Base-by-base conservation (phyloP, 305 asterid species). In the Fraxinus velutina region DNA sequence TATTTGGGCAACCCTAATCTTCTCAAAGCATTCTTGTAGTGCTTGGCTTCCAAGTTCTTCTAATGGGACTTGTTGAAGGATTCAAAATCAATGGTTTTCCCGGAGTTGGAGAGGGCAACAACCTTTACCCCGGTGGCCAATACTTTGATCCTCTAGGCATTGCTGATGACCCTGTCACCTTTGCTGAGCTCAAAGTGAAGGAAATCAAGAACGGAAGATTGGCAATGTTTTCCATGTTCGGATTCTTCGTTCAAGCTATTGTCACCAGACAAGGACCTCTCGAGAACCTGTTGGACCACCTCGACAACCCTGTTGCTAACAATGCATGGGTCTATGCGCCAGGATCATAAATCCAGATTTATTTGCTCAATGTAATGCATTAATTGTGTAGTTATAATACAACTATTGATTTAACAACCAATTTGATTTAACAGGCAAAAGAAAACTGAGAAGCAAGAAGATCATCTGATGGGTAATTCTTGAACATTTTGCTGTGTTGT, bases 291-390 rank as follows among this genome's bases (percentile, higher is more conserved):
- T 83, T 91, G 86, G 96, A 91, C 82, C 98, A 94, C 77, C 94
- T 94, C 70, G 96, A 91, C 74, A 88, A 89, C 87, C 98, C 95
- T 36, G 96, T 92, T 55, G 95, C 93, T 33, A 92, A 92, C 88
- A 93, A 92, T 86, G 98, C 97, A 4, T 89, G 97, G 97, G 93
- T 91, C 44, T 93, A 87, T 85, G 97, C 98, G 1, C 98, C 98
- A 24, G 95, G 96, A 80, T 87, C 98, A 36, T 93, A 88, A 86
- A 32, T 30, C 77, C 19, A 29, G 75, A 3, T 78, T 27, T 0
- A 30, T 39, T 68, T 76, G 2, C 10, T 33, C 39, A 29, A 36
- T 27, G 27, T 19, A 60, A 47, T 79, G 21, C 19, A 75, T 7
- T 64, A 37, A 71, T 13, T 19, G 55, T 64, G 79, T 17, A 47